Percentiles rank a stretch among this genome's conserved stretches.
Conservation (phyloP, 768 basidiomycete species). For the Russula sp. region DNA sequence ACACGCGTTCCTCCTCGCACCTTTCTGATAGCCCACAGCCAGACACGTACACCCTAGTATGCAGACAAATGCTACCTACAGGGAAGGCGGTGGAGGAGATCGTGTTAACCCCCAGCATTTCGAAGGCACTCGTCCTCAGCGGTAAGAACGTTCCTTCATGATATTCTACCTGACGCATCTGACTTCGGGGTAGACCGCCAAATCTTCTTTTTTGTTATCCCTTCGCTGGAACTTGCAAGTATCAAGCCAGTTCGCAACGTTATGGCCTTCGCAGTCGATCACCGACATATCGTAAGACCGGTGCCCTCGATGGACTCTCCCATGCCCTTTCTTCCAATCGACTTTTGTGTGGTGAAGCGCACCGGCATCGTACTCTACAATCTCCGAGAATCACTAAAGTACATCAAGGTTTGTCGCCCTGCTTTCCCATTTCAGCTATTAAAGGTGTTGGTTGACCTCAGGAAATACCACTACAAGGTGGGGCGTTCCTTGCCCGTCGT, state of each 20-base stretch:
- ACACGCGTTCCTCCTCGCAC: neutral
- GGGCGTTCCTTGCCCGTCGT: constrained; percentile 58
- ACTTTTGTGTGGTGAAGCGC: constrained; percentile 73
- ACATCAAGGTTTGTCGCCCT: constrained; percentile 50
- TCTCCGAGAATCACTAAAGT: constrained; percentile 61
- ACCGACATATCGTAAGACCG: constrained; percentile 59
- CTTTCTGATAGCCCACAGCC: constrained; percentile 24
- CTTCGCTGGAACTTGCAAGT: constrained; percentile 66
- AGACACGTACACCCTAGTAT: constrained; percentile 33
- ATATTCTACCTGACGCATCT: constrained; percentile 18
- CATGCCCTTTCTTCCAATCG: constrained; percentile 50
- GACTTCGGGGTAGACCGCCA: constrained; percentile 46
- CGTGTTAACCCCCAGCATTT: constrained; percentile 71
- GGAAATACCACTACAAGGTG: constrained; percentile 69
- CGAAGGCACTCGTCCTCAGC: constrained; percentile 70
- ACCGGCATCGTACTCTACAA: constrained; percentile 59
- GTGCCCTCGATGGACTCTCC: constrained; percentile 41
- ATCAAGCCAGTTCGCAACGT: constrained; percentile 83
- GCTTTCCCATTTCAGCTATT: constrained; percentile 9
- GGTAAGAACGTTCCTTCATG: constrained; percentile 45
- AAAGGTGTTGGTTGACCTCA: constrained; percentile 33
- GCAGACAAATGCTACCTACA: constrained; percentile 56
- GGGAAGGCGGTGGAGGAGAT: constrained; percentile 79
- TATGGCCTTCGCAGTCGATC: constrained; percentile 77
- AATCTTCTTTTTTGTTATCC: constrained; percentile 77